Evolutionary conservation across 139 green algal genomes (phyloP), one percentile per base, ranked within the genome.

Genomic region (Astrephomene gubernaculifera): DNA sequence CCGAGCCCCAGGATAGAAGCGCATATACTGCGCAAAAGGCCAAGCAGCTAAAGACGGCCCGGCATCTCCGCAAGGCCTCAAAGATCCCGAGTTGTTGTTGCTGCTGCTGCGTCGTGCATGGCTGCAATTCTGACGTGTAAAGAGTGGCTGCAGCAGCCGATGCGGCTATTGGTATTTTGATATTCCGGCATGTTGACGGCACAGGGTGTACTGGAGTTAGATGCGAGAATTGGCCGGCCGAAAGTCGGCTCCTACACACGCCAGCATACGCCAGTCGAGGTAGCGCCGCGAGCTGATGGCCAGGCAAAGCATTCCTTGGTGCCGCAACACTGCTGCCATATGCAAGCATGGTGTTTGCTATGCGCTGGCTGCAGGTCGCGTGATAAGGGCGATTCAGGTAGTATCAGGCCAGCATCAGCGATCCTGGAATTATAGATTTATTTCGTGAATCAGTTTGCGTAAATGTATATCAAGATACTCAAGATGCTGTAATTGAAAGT

Each of bases 21-120:
- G 52, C 81, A 44, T 85, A 90, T 41, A 82, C 81, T 17, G 86
- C 81, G 44, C 79, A 89, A 43, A 84, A 71, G 14, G 78, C 85
- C 4, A 89, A 9, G 24, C 78, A 86, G 57, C 82, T 85, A 33
- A 89, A 86, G 17, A 79, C 1, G 4, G 49, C 63, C 10, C 78
- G 49, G 70, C 78, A 89, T 61, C 38, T 44, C 27, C 63, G 45
- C 41, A 89, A 52, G 5, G 65, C 79, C 70, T 76, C 64, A 36
- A 82, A 64, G 25, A 89, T 45, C 14, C 67, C 74, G 1, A 45
- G 57, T 29, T 49, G 19, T 5, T 57, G 24, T 25, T 44, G 33
- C 12, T 44, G n/a, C n/a, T n/a, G n/a, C n/a, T n/a, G n/a, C n/a
- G n/a, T n/a, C n/a, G n/a, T 19, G 39, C n/a, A 57, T 71, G 57